Conservation (phyloP, 495 filamentous ascomycete species). For the Neurospora sp. region DNA sequence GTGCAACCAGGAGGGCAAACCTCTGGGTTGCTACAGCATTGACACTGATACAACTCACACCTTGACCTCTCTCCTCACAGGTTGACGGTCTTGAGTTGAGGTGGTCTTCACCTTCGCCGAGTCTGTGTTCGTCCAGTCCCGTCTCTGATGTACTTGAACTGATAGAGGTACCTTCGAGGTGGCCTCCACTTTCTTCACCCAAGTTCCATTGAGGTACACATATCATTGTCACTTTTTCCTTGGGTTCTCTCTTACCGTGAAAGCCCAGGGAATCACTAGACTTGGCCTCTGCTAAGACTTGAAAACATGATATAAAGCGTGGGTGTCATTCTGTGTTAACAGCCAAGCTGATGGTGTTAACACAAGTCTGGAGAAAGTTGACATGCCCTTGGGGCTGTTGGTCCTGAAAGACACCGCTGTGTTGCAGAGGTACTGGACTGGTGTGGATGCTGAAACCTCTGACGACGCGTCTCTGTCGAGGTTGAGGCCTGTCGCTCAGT, state of each 20-base stretch:
- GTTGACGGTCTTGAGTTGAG: background rate
- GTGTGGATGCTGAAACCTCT: background rate
- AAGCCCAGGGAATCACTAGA: background rate
- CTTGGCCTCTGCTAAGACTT: background rate
- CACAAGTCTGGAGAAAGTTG: background rate
- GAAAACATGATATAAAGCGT: background rate
- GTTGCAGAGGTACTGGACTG: background rate
- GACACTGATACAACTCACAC: background rate
- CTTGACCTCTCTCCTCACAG: background rate
- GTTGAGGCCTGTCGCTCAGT: background rate
- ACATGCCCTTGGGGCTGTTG: background rate
- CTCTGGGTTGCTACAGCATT: background rate
- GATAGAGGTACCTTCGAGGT: background rate
- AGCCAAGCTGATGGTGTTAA: background rate
- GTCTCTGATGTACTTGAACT: background rate
- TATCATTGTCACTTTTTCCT: background rate
- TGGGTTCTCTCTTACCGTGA: background rate
- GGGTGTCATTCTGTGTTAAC: background rate
- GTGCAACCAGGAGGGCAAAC: background rate
- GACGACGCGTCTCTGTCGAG: background rate
- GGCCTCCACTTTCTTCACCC: background rate
- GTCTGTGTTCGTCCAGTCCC: background rate
- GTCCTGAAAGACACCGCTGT: background rate
- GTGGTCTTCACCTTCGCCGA: background rate
- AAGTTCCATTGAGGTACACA: background rate